phyloP scores from a whole-genome alignment of 1,284 basidiomycete species.

The Marasmius sp. region DNA sequence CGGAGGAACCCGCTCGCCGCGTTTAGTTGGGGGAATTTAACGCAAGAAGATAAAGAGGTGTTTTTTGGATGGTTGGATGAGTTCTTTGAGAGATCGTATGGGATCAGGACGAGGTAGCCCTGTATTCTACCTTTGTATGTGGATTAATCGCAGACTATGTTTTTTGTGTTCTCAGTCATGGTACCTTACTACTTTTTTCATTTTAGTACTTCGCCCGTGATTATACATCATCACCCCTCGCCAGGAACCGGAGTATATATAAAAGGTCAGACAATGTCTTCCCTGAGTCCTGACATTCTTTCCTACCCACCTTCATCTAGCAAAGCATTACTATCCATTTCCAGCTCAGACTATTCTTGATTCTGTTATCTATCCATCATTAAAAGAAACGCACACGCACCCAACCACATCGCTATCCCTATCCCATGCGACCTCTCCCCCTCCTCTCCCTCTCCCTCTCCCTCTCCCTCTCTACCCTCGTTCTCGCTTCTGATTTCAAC shows the following conservation, averaged over 20 bases:
- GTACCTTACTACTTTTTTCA: too few species aligned
- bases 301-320: too few species aligned
- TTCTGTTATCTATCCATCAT: neutral
- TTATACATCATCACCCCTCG: too few species aligned
- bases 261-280: too few species aligned
- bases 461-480: neutral
- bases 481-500: conserved; percentile 31
- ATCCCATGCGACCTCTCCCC: neutral
- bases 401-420: neutral
- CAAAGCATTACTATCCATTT: too few species aligned
- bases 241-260: too few species aligned
- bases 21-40: conserved; percentile 72
- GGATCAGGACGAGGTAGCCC: conserved; percentile 3
- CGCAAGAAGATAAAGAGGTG: conserved; percentile 61
- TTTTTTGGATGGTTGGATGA: conserved; percentile 80
- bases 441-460: neutral
- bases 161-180: too few species aligned
- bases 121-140: too few species aligned
- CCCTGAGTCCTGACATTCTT: too few species aligned
- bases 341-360: neutral
- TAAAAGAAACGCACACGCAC: neutral
- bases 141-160: too few species aligned
- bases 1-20: conserved; percentile 4
- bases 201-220: too few species aligned
- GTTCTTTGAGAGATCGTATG: conserved; percentile 56